Percentiles rank a stretch among this genome's conserved stretches.
These are phyloP conservation scores for Trametes hirsuta DNA, from an alignment of 1,284 basidiomycete genomes.

Conservation along the genomic window DNA sequence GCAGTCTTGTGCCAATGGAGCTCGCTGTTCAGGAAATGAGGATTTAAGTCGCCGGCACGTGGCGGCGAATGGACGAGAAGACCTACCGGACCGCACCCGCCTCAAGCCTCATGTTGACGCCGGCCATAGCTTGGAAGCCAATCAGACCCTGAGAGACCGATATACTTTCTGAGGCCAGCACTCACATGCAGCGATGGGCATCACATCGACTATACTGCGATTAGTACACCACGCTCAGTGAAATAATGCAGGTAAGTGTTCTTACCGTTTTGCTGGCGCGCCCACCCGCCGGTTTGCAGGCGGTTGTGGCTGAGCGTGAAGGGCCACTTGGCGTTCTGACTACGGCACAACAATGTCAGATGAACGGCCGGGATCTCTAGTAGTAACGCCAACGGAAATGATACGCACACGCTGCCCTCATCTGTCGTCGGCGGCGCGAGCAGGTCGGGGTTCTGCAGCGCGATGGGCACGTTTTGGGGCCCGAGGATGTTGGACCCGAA, in stretches of 20 bases:
- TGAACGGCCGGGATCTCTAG: background rate
- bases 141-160: slow-evolving; percentile 3
- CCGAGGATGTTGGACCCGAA: slow-evolving; percentile 59
- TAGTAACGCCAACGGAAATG: background rate
- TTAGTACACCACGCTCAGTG: background rate
- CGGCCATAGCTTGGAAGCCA: slow-evolving; percentile 52
- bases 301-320: slow-evolving; percentile 72
- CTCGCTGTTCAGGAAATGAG: slow-evolving; percentile 45
- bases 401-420: slow-evolving; percentile 58
- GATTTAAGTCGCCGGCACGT: background rate
- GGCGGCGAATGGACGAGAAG: background rate
- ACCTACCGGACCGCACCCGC: slow-evolving; percentile 62
- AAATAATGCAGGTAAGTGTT: background rate
- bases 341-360: slow-evolving; percentile 27
- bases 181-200: slow-evolving; percentile 65
- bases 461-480: slow-evolving; percentile 55
- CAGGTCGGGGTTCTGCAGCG: slow-evolving; percentile 62
- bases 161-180: background rate
- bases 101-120: slow-evolving; percentile 72
- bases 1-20: slow-evolving; percentile 75
- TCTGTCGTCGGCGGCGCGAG: slow-evolving; percentile 71
- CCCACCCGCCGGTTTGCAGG: slow-evolving; percentile 73
- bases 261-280: slow-evolving; percentile 66
- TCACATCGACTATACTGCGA: slow-evolving; percentile 48
- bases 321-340: slow-evolving; percentile 70